These are phyloP conservation scores for Mytilinidion resinicola DNA, from an alignment of 495 filamentous ascomycete genomes.

Conservation along the genomic window DNA sequence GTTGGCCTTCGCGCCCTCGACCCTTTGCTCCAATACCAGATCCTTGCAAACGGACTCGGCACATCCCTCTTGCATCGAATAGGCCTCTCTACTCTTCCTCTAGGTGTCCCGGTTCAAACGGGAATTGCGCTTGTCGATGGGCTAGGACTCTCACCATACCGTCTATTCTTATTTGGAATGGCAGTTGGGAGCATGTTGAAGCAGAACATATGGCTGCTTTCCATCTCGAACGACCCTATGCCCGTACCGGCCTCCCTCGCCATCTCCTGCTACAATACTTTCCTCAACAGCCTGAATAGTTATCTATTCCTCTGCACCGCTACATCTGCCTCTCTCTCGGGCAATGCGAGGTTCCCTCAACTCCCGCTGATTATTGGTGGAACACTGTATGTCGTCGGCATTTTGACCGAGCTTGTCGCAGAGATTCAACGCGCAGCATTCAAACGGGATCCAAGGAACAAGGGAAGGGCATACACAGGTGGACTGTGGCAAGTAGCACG, in stretches of 20 bases:
- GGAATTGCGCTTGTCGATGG: conserved; percentile 32
- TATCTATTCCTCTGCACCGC: conserved; percentile 40
- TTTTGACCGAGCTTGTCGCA: conserved; percentile 43
- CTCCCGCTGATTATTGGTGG: conserved; percentile 39
- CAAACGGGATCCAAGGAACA: conserved; percentile 47
- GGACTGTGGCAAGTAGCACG: conserved; percentile 49
- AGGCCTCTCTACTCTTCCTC: conserved; percentile 30
- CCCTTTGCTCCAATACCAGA: conserved; percentile 50
- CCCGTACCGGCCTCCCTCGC: conserved; percentile 8
- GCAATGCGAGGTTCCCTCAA: conserved; percentile 21
- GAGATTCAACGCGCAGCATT: conserved; percentile 51
- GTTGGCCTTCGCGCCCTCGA: conserved; percentile 52
- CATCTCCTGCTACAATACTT: conserved; percentile 20
- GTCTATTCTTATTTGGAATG: conserved; percentile 45
- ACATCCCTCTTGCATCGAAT: conserved; percentile 29
- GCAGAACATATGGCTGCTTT: conserved; percentile 25
- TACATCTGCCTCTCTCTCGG: conserved; percentile 34
- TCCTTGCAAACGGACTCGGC: conserved; percentile 39
- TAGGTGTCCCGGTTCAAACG: conserved; percentile 30
- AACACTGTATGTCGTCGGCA: conserved; percentile 42
- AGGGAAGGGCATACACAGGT: conserved; percentile 47
- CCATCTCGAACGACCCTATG: conserved; percentile 21
- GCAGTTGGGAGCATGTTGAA: conserved; percentile 32
- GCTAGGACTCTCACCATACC: conserved; percentile 38
- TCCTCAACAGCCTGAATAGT: conserved; percentile 35